Conservation (phyloP, 768 basidiomycete genomes). For the Suillus weaverae region DNA sequence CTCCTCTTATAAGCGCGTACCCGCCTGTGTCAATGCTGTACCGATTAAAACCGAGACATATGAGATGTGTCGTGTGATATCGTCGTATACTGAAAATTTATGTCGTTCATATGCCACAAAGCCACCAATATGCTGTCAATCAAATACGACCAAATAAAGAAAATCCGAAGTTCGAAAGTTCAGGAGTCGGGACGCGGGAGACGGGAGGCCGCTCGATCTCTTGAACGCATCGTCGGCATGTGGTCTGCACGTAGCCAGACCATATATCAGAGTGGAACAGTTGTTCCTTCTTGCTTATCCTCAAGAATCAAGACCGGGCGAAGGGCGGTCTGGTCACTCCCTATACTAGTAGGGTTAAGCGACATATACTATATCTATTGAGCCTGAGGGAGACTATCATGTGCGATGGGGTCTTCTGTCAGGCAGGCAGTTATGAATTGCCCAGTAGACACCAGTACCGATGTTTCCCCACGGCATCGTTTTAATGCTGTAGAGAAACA, state of each 20-base stretch:
- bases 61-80: background rate
- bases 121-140: background rate
- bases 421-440: background rate
- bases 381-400: background rate
- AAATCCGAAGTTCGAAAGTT: background rate
- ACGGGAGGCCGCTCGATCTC: background rate
- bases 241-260: background rate
- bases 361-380: background rate
- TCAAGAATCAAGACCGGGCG: background rate
- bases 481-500: too few relatives aligned
- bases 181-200: background rate
- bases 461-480: background rate
- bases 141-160: background rate
- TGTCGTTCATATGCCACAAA: background rate
- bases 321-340: background rate
- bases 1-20: constrained; percentile 19
- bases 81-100: background rate
- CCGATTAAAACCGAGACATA: constrained; percentile 6
- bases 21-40: background rate
- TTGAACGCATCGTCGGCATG: background rate
- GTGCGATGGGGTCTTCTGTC: background rate
- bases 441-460: background rate
- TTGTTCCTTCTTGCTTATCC: background rate
- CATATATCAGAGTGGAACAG: background rate
- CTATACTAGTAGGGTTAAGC: background rate